These are phyloP conservation scores for Acaromyces ingoldii DNA, from an alignment of 1,284 basidiomycete species.

Conservation along the genomic window DNA sequence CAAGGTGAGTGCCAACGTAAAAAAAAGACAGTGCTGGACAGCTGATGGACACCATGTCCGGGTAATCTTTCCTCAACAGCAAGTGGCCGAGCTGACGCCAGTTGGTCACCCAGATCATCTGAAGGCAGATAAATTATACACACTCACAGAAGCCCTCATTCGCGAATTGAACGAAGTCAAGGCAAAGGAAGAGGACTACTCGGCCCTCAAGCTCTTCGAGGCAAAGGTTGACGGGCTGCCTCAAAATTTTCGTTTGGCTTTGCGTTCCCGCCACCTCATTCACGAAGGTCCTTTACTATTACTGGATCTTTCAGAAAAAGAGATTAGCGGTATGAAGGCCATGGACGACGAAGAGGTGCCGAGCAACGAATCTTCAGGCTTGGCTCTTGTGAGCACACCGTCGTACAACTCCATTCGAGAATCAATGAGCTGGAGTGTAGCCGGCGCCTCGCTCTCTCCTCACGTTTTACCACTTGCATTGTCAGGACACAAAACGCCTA, in stretches of 20 bases:
- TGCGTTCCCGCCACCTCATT: slow-evolving; percentile 8
- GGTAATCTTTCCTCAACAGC: slow-evolving; percentile 2
- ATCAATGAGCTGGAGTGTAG: too few species aligned
- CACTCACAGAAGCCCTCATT: slow-evolving; percentile 9
- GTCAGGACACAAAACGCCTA: too few species aligned
- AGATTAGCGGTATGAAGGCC: too few species aligned
- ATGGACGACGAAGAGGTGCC: too few species aligned
- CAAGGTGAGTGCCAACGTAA: slow-evolving; percentile 43
- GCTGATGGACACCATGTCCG: not conserved
- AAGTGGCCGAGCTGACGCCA: slow-evolving; percentile 15
- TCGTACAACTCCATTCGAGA: too few species aligned
- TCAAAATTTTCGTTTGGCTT: slow-evolving; percentile 10
- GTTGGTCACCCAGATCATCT: slow-evolving; percentile 11
- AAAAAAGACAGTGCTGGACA: not conserved
- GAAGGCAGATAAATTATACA: slow-evolving; percentile 1
- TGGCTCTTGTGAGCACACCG: too few species aligned
- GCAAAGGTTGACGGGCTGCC: slow-evolving; percentile 12
- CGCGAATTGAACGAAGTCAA: slow-evolving; percentile 20
- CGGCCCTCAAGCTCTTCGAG: slow-evolving; percentile 6
- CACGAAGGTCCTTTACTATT: too few species aligned
- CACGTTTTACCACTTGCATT: too few species aligned
- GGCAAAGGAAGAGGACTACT: slow-evolving; percentile 15
- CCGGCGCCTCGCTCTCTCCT: too few species aligned
- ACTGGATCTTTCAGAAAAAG: too few species aligned
- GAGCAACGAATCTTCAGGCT: too few species aligned